Evolutionary conservation across 768 basidiomycete species (phyloP).

Genomic region (Sistotremastrum niveocremeum): DNA sequence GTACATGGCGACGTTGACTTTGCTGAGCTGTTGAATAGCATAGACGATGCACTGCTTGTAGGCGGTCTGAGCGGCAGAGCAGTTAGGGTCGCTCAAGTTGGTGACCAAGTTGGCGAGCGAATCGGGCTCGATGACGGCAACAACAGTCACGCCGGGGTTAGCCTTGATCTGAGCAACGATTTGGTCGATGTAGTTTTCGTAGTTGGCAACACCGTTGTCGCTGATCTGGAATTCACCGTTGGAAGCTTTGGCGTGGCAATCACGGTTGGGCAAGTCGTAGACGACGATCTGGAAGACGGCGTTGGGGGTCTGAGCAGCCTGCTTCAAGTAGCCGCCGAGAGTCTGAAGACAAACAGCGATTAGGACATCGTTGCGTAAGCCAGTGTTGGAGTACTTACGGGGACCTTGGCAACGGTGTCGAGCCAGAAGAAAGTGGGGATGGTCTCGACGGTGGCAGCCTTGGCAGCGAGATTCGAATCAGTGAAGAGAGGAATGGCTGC

Average conservation of each 20-base stretch:
- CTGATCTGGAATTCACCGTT: conserved; percentile 54
- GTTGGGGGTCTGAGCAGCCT: conserved; percentile 30
- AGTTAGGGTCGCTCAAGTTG: conserved; percentile 47
- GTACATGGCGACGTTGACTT: conserved; percentile 46
- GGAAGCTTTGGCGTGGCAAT: conserved; percentile 50
- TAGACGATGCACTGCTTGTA: conserved; percentile 20
- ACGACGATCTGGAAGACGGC: conserved; percentile 28
- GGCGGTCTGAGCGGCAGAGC: conserved; percentile 35
- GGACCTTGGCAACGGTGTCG: conserved; percentile 41
- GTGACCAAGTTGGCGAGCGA: conserved; percentile 58
- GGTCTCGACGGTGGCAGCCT: conserved; percentile 38
- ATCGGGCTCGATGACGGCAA: conserved; percentile 56
- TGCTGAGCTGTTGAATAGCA: conserved; percentile 40
- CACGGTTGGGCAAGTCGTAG: conserved; percentile 50
- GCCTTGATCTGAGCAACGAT: conserved; percentile 43
- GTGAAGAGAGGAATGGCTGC: conserved; percentile 36
- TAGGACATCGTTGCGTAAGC: too few relatives aligned
- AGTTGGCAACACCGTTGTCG: conserved; percentile 40
- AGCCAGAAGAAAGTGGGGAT: conserved; percentile 55
- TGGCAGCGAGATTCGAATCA: conserved; percentile 34
- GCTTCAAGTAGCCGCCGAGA: conserved; percentile 44
- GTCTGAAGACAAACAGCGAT: conserved; percentile 2
- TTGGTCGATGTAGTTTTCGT: conserved; percentile 47
- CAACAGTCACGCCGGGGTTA: conserved; percentile 46
- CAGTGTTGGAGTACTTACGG: conserved; percentile 6